Evolutionary conservation across 192 early-diverging fungal species (phyloP).

Genomic region (Spinellus fusiger): DNA sequence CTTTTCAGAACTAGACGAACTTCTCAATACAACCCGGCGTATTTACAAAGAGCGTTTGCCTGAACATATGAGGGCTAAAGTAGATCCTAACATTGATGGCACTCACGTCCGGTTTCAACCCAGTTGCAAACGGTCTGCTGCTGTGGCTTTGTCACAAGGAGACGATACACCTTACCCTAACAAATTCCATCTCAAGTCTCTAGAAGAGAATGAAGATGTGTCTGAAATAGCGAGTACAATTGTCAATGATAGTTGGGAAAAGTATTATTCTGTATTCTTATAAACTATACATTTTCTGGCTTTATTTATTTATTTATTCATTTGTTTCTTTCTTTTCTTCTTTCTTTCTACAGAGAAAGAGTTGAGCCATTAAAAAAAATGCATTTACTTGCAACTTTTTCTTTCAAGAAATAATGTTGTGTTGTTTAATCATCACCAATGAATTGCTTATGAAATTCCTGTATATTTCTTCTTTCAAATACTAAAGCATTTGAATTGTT

Average conservation of each 20-base stretch:
- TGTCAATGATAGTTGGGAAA: background rate
- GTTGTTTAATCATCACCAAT: no score
- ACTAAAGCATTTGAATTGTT: no score
- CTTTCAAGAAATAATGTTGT: no score
- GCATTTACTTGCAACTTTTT: no score
- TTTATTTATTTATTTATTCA: no score
- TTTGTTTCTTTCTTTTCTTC: no score
- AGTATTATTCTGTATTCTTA: background rate
- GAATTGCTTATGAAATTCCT: no score
- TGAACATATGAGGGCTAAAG: background rate
- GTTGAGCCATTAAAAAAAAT: no score
- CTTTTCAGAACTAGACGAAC: slow-evolving; percentile 1
- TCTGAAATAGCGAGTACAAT: background rate
- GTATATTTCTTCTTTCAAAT: no score
- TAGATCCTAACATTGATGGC: slow-evolving; percentile 5
- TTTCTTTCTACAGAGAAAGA: no score
- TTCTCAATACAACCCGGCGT: slow-evolving; percentile 3
- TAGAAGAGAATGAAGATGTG: background rate
- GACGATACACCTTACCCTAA: background rate
- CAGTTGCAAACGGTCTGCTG: background rate
- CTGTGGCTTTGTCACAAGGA: background rate
- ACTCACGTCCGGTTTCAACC: slow-evolving; percentile 6
- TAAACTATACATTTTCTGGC: no score
- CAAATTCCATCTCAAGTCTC: background rate
- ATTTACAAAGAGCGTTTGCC: slow-evolving; percentile 2